A percentile compares a stretch with the other conserved stretches of the same genome.
Evolutionary conservation across 2,329 filamentous ascomycete species (phyloP).

Genomic region (Sarocladium kiliense): DNA sequence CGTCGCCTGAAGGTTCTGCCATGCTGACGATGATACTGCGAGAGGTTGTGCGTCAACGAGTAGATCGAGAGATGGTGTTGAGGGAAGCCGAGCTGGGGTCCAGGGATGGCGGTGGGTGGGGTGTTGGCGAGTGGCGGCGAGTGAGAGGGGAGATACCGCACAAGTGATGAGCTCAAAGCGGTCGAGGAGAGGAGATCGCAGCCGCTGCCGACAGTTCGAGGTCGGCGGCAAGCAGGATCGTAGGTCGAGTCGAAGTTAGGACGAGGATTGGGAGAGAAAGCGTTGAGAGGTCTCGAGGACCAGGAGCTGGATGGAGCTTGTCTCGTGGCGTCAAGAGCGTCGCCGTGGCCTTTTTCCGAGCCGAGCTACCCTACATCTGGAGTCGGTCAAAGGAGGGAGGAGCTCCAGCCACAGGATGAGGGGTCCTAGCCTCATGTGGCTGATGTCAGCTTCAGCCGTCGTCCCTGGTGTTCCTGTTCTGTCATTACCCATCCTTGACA

Average conservation of each 20-base stretch:
- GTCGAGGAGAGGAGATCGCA: not conserved
- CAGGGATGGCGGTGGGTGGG: constrained; percentile 7
- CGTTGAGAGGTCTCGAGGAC: not conserved
- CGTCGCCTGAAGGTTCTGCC: constrained; percentile 53
- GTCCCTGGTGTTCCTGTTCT: too few species aligned
- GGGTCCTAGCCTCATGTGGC: not conserved
- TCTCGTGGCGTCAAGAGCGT: constrained; percentile 3
- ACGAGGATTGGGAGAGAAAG: not conserved
- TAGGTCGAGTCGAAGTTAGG: not conserved
- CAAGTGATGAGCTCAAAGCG: not conserved
- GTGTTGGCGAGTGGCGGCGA: constrained; percentile 3
- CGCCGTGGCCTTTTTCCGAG: constrained; percentile 7
- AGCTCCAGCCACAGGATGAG: not conserved
- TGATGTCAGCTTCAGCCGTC: too few species aligned
- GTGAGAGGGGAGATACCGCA: not conserved
- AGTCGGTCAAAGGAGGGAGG: not conserved
- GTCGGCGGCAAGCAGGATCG: constrained; percentile 6
- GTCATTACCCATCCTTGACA: too few species aligned
- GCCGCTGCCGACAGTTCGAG: not conserved
- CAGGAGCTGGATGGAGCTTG: constrained; percentile 2
- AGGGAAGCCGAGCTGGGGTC: not conserved
- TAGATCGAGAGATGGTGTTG: not conserved
- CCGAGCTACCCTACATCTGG: not conserved
- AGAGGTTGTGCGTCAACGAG: not conserved
- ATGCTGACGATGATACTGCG: constrained; percentile 26